Percentiles rank a stretch among this genome's conserved stretches.
Conservation (phyloP, 352 stramenopile genomes). For the Phytophthora crassamura region DNA sequence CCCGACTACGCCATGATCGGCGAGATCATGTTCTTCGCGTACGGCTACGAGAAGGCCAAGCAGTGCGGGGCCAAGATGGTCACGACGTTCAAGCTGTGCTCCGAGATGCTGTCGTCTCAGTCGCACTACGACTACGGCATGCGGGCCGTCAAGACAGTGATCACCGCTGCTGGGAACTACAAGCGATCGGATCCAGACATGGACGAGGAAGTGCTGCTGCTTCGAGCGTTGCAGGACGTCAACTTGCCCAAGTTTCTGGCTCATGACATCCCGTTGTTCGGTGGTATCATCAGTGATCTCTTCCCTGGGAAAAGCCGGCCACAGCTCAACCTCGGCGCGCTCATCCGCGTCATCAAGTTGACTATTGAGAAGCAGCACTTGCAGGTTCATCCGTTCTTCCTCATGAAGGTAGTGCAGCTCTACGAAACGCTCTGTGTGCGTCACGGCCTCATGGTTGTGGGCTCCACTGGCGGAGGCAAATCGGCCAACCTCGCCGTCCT, state of each 20-base stretch:
- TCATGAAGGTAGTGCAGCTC: conserved; percentile 94
- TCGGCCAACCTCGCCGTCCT: conserved; percentile 89
- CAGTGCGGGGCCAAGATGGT: conserved; percentile 96
- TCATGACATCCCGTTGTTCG: conserved; percentile 95
- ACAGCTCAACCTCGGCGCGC: conserved; percentile 90
- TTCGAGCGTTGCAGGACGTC: conserved; percentile 94
- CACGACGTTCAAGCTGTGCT: conserved; percentile 96
- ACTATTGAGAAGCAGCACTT: conserved; percentile 85
- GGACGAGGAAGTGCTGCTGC: conserved; percentile 93
- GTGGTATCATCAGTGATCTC: conserved; percentile 94
- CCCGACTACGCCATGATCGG: conserved; percentile 96
- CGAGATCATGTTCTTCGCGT: conserved; percentile 97
- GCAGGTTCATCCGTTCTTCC: conserved; percentile 91
- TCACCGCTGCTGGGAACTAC: conserved; percentile 95
- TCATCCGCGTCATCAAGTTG: conserved; percentile 89
- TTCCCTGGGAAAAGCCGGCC: conserved; percentile 92
- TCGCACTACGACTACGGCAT: conserved; percentile 98
- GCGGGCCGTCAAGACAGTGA: conserved; percentile 96
- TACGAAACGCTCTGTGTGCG: conserved; percentile 96
- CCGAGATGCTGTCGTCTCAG: conserved; percentile 94
- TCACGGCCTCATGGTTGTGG: conserved; percentile 96
- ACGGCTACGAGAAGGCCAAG: conserved; percentile 94
- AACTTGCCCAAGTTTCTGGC: conserved; percentile 97
- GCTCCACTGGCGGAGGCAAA: conserved; percentile 93
- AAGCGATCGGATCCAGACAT: conserved; percentile 94